These are phyloP conservation scores for Corynascus novoguineensis DNA, from an alignment of 495 filamentous ascomycete genomes.

Conservation along the genomic window DNA sequence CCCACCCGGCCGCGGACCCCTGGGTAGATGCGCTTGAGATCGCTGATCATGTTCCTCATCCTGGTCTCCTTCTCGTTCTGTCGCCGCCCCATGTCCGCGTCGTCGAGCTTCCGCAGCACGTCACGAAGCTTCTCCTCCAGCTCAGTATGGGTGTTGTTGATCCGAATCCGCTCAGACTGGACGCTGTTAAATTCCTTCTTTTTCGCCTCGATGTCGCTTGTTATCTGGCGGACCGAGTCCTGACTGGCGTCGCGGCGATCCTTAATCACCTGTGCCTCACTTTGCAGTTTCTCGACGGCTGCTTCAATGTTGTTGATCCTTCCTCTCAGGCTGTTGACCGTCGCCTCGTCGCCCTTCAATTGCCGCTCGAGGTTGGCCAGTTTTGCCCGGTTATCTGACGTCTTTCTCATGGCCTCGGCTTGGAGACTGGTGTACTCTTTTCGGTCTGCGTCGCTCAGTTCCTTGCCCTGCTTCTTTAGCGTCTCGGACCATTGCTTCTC, in stretches of 20 bases:
- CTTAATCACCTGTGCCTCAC: constrained; percentile 62
- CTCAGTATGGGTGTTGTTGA: constrained; percentile 74
- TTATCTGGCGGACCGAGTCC: constrained; percentile 56
- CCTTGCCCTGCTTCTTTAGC: constrained; percentile 76
- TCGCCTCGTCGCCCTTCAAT: constrained; percentile 82
- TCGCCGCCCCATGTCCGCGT: constrained; percentile 75
- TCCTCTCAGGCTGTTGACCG: constrained; percentile 74
- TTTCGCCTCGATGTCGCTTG: constrained; percentile 75
- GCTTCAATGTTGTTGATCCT: constrained; percentile 76
- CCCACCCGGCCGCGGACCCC: constrained; percentile 86
- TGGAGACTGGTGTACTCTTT: constrained; percentile 85
- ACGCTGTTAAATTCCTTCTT: constrained; percentile 84
- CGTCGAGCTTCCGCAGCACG: constrained; percentile 67
- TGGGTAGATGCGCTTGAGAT: constrained; percentile 84
- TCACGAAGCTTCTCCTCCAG: constrained; percentile 86
- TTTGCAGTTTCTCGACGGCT: constrained; percentile 64
- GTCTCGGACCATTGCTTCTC: constrained; percentile 79
- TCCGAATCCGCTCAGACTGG: constrained; percentile 75
- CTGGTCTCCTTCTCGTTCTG: constrained; percentile 75
- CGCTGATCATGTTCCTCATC: constrained; percentile 70
- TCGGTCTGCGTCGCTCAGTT: constrained; percentile 77
- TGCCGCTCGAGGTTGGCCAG: constrained; percentile 79
- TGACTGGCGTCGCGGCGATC: constrained; percentile 59
- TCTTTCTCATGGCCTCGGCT: constrained; percentile 79
- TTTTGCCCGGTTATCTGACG: constrained; percentile 73